Percentiles rank a stretch among this genome's conserved stretches.
phyloP scores from a whole-genome alignment of 257 asterid species.

The Capsicum rhomboideum region DNA sequence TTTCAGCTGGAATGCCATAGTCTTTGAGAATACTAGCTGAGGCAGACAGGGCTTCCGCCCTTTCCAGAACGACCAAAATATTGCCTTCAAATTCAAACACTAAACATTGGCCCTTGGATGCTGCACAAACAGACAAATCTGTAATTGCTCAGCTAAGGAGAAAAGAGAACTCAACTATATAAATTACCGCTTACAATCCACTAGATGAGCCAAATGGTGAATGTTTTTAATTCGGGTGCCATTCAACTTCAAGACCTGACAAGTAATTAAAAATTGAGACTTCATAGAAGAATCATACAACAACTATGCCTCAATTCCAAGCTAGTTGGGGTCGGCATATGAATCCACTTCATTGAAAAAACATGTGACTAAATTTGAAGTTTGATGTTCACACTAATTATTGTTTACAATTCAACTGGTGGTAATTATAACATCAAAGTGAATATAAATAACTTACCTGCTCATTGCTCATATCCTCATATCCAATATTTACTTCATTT shows the following conservation, averaged over 20 bases:
- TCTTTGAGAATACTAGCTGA: slow-evolving; percentile 68
- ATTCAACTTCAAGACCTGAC: slow-evolving; percentile 82
- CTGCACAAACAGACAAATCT: slow-evolving; percentile 1
- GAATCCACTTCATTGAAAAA: background rate
- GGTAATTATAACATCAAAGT: background rate
- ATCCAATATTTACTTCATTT: slow-evolving; percentile 87
- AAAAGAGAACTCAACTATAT: background rate
- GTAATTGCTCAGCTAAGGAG: background rate
- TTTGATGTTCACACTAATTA: background rate
- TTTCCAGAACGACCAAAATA: slow-evolving; percentile 68
- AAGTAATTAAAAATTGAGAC: background rate
- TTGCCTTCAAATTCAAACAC: slow-evolving; percentile 82
- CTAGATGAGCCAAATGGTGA: slow-evolving; percentile 86
- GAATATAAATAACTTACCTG: slow-evolving; percentile 48
- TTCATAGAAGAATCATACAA: background rate
- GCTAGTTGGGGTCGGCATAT: background rate
- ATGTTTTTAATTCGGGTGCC: slow-evolving; percentile 75
- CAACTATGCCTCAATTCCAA: background rate
- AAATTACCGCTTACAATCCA: slow-evolving; percentile 57
- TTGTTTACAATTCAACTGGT: background rate
- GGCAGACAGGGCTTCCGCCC: slow-evolving; percentile 58
- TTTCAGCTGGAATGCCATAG: slow-evolving; percentile 83
- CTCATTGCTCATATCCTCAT: slow-evolving; percentile 89
- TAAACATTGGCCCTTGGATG: slow-evolving; percentile 66
- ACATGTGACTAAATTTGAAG: background rate